A percentile compares a stretch with the other conserved stretches of the same genome.
Evolutionary conservation across 2,329 filamentous ascomycete genomes (phyloP).

Genomic region (Esteya vermicola): DNA sequence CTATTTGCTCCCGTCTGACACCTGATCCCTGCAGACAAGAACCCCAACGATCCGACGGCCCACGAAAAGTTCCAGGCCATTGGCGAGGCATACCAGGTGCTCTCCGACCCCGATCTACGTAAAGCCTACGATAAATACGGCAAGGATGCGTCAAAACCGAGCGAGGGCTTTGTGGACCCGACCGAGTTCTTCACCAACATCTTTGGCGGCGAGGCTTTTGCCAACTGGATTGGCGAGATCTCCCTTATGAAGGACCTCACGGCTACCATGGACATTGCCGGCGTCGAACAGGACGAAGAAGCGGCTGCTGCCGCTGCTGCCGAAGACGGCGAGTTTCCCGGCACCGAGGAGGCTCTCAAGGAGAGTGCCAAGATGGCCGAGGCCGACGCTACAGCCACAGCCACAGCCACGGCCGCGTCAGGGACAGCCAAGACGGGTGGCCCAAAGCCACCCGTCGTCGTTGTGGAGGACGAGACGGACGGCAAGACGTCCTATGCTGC

Average conservation of each 20-base stretch:
- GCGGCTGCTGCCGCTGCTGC: conserved; percentile 26
- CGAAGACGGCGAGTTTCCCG: conserved; percentile 39
- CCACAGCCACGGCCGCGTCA: conserved; percentile 17
- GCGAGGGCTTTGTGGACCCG: conserved; percentile 87
- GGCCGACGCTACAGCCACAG: conserved; percentile 21
- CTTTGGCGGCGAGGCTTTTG: conserved; percentile 90
- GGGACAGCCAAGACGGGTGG: too few species aligned
- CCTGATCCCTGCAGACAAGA: conserved; percentile 91
- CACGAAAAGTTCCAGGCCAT: conserved; percentile 90
- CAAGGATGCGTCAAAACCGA: conserved; percentile 85
- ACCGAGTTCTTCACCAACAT: conserved; percentile 98
- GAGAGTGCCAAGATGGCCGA: conserved; percentile 33
- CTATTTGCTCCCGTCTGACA: neutral
- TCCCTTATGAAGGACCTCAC: conserved; percentile 97
- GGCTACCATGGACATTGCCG: conserved; percentile 95
- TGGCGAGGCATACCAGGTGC: conserved; percentile 60
- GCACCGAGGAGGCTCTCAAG: conserved; percentile 39
- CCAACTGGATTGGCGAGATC: conserved; percentile 96
- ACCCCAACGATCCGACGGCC: conserved; percentile 86
- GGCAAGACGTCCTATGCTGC: conserved; percentile 4
- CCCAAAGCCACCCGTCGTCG: conserved; percentile 23
- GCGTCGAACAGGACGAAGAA: conserved; percentile 53
- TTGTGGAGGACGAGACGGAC: conserved; percentile 24
- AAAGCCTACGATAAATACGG: conserved; percentile 94
- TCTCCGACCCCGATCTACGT: conserved; percentile 75